Evolutionary conservation across 108 stramenopile species (phyloP).

Genomic region (Aurantiochytrium sp.): DNA sequence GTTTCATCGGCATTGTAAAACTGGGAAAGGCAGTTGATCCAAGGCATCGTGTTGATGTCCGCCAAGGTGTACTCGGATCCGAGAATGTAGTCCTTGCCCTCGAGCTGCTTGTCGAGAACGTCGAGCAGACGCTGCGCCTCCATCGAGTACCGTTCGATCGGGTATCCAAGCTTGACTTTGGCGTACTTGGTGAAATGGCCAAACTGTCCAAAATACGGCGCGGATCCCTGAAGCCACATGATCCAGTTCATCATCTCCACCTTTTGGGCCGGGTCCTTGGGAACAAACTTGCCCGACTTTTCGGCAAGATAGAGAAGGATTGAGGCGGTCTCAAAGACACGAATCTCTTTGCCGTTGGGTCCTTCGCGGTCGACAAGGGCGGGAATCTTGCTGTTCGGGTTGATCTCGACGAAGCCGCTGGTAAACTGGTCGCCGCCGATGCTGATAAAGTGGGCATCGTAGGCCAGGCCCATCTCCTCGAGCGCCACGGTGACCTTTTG

Average conservation of each 20-base stretch:
- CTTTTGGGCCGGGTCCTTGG: slow-evolving; percentile 35
- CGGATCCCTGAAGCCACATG: slow-evolving; percentile 67
- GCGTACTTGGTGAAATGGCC: slow-evolving; percentile 66
- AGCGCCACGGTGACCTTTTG: slow-evolving; percentile 70
- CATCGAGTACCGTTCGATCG: slow-evolving; percentile 71
- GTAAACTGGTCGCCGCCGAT: slow-evolving; percentile 70
- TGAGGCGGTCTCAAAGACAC: slow-evolving; percentile 66
- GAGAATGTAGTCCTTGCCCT: slow-evolving; percentile 46
- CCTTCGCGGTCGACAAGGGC: slow-evolving; percentile 54
- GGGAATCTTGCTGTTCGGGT: slow-evolving; percentile 83
- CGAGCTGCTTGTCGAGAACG: slow-evolving; percentile 63
- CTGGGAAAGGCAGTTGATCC: slow-evolving; percentile 46
- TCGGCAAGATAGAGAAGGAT: slow-evolving; percentile 73
- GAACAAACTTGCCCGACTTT: slow-evolving; percentile 50
- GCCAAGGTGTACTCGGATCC: slow-evolving; percentile 71
- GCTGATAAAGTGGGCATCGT: slow-evolving; percentile 61
- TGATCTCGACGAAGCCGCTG: slow-evolving; percentile 65
- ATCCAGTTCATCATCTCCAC: slow-evolving; percentile 68
- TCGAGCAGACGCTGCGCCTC: slow-evolving; percentile 69
- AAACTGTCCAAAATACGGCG: slow-evolving; percentile 66
- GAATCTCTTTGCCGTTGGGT: slow-evolving; percentile 35
- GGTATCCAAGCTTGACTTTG: slow-evolving; percentile 60
- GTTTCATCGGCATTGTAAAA: slow-evolving; percentile 29
- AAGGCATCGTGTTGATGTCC: slow-evolving; percentile 70
- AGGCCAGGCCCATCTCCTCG: slow-evolving; percentile 62